Evolutionary conservation across 345 rosid species (phyloP), one percentile per base, ranked within the genome.

Genomic region (Ailanthus altissimus): DNA sequence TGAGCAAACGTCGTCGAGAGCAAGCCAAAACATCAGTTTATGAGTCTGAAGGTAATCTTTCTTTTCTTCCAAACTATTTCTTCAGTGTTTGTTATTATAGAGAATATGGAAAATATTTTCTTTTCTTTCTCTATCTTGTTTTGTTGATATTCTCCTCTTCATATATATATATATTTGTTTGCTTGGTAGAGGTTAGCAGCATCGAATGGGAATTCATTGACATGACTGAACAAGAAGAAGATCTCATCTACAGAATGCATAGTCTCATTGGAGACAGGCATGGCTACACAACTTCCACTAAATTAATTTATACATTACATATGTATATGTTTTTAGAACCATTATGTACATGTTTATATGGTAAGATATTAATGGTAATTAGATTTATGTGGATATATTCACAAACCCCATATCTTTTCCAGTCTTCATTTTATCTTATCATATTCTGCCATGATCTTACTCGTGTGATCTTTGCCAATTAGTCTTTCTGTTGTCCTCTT

Each of bases 221-320:
- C 69, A 84, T 89, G 93, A 83, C 84, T 8, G 89, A 85, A 65
- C 90, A 86, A 81, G 93, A 91, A 58, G 90, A 88, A 78, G 95
- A 91, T 83, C 91, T 91, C 79, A 86, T 91, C 80, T 76, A 71
- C 80, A 83, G 93, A 79, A 91, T 91, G 93, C 76, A 88, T 45
- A 85, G 84, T 73, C 91, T 91, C 60, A 86, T 91, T 64, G 95
- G 93, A 70, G 91, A 88, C 70, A 85, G 91, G 95, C 88, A 79
- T 32, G 38, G 75, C 36, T 38, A 14, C 3, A 16, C 15, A 9
- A 43, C 8, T 5, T 8, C 9, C 61, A 13, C 6, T 26, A 49
- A 46, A 46, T 21, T 63, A 32, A 32, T 32, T 32, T 32, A 32
- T 32, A 32, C 38, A 32, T 32, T 32, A 32, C 3, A 32, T 32